Percentiles rank a stretch among this genome's conserved stretches.
These are phyloP conservation scores for Globisporangium canariense DNA, from an alignment of 352 stramenopile species.

Conservation along the genomic window DNA sequence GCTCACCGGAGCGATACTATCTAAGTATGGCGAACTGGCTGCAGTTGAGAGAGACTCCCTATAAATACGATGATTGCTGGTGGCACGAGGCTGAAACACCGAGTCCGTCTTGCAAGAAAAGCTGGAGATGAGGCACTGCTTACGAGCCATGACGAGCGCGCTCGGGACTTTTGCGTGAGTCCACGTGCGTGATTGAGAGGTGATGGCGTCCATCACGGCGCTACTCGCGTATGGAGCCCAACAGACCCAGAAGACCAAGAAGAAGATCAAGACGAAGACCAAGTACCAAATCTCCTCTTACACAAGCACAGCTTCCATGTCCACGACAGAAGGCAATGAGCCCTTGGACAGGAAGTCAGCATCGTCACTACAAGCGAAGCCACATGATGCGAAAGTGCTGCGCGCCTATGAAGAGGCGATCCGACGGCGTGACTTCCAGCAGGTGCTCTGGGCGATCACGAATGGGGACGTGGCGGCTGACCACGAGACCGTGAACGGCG, in stretches of 20 bases:
- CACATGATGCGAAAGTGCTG: neutral
- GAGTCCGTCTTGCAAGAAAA: neutral
- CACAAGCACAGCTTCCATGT: neutral
- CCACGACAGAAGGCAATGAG: neutral
- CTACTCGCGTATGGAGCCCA: conserved; percentile 15
- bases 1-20: neutral
- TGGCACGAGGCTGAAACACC: neutral
- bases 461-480: conserved; percentile 44
- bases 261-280: neutral
- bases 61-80: neutral
- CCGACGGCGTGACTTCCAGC: conserved; percentile 49
- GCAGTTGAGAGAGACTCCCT: neutral
- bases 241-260: neutral
- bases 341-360: neutral
- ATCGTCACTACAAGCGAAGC: conserved; percentile 6
- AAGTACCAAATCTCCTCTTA: conserved; percentile 12
- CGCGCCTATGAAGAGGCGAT: conserved; percentile 50
- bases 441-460: conserved; percentile 69
- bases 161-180: neutral
- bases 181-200: neutral
- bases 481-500: conserved; percentile 51
- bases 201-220: conserved; percentile 7
- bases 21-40: neutral
- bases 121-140: too few relatives aligned
- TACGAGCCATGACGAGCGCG: neutral